Percentiles rank a stretch among this genome's conserved stretches.
Evolutionary conservation across 73 alveolate genomes (phyloP).

Genomic region (Uronychia binucleata): DNA sequence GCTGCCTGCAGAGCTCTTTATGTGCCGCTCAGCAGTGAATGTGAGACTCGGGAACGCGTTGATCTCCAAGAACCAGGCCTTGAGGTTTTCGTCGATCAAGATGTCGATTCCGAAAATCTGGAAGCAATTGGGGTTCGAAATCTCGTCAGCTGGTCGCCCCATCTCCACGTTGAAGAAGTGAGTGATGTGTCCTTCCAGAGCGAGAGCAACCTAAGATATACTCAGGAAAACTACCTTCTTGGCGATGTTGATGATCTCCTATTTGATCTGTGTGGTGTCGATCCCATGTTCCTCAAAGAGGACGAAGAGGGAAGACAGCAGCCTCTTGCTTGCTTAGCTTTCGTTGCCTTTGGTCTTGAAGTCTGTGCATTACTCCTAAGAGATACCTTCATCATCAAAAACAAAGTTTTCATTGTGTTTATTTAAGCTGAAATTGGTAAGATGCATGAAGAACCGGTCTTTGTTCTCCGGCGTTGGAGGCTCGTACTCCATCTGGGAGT

Average conservation of each 20-base stretch:
- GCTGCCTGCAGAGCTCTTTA: background rate
- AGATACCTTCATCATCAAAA: background rate
- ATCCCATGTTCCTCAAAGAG: background rate
- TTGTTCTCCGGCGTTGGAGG: conserved; percentile 72
- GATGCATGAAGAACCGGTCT: conserved; percentile 73
- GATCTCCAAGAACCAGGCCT: background rate
- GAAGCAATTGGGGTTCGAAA: background rate
- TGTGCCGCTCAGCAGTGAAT: background rate
- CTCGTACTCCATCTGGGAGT: conserved; percentile 65
- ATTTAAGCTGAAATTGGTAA: conserved; percentile 87
- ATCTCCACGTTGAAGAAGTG: background rate
- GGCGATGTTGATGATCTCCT: background rate
- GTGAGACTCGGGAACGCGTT: background rate
- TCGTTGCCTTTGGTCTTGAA: background rate
- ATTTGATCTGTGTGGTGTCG: background rate
- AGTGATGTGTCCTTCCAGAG: background rate
- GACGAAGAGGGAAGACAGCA: background rate
- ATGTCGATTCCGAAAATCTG: background rate
- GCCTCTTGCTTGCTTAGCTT: background rate
- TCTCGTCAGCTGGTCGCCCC: background rate
- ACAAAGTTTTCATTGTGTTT: conserved; percentile 62
- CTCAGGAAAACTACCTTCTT: background rate
- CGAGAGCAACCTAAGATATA: background rate
- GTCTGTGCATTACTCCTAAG: background rate
- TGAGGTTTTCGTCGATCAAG: background rate